phyloP scores from a whole-genome alignment of 2,329 filamentous ascomycete genomes.

The Aspergillus felis region DNA sequence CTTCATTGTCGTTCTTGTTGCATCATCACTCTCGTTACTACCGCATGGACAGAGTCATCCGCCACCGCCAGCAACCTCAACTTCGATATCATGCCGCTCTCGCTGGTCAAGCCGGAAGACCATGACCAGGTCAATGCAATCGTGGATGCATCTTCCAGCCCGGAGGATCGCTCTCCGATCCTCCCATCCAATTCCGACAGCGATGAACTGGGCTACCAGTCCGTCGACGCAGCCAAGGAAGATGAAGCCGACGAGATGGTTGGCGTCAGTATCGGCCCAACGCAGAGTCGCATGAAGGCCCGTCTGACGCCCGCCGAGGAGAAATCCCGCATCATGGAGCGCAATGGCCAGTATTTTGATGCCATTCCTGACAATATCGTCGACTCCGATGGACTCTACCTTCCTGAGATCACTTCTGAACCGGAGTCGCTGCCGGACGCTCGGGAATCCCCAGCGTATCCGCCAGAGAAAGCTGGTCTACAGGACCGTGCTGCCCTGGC shows the following conservation, averaged over 20 bases:
- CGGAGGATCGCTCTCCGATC: constrained; percentile 10
- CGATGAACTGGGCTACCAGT: constrained; percentile 20
- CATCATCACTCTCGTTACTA: constrained; percentile 1
- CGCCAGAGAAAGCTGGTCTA: background rate
- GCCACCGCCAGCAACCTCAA: background rate
- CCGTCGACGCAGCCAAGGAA: constrained; percentile 23
- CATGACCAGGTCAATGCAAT: constrained; percentile 5
- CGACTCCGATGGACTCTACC: constrained; percentile 27
- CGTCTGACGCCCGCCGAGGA: constrained; percentile 56
- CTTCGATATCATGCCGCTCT: constrained; percentile 5
- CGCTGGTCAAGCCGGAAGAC: constrained; percentile 1
- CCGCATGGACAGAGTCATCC: background rate
- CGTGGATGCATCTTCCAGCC: constrained; percentile 1
- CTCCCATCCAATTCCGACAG: constrained; percentile 28
- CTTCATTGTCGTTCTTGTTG: background rate
- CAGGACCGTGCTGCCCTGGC: too few relatives aligned
- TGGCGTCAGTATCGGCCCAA: constrained; percentile 56
- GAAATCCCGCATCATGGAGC: constrained; percentile 55
- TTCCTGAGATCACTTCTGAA: constrained; percentile 29
- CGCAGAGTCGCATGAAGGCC: constrained; percentile 55
- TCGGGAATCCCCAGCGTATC: background rate
- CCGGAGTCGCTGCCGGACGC: constrained; percentile 22
- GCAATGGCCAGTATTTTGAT: constrained; percentile 48
- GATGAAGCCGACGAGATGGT: constrained; percentile 44
- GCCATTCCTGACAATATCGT: constrained; percentile 28